phyloP scores from a whole-genome alignment of 75 land plant species.

The Chamaecyparis obtusa region DNA sequence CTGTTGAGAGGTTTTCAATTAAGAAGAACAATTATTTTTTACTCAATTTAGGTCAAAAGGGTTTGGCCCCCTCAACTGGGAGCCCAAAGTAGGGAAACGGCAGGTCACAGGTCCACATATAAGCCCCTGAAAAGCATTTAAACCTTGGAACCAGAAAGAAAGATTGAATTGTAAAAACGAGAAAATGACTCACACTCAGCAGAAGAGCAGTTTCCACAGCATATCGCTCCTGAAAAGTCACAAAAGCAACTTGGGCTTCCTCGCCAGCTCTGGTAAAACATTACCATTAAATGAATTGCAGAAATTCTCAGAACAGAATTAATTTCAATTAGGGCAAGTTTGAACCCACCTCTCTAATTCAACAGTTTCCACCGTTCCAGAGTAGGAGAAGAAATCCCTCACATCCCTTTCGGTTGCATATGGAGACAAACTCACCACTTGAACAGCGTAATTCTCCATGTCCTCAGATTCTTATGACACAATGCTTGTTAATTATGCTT shows the following conservation, averaged over 20 bases:
- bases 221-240: conserved; percentile 77
- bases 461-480: conserved; percentile 14
- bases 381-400: conserved; percentile 74
- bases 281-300: not conserved
- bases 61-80: not conserved
- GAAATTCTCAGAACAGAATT: not conserved
- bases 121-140: not conserved
- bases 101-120: not conserved
- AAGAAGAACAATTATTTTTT: too few relatives aligned
- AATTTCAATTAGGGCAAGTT: not conserved
- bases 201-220: conserved; percentile 83
- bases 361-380: conserved; percentile 68
- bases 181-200: conserved; percentile 62
- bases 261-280: conserved; percentile 62
- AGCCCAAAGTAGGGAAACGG: not conserved
- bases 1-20: too few relatives aligned
- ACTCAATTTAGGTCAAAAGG: not conserved
- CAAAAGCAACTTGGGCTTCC: conserved; percentile 68
- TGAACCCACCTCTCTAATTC: conserved; percentile 60
- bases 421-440: conserved; percentile 74
- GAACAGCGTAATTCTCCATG: conserved; percentile 37
- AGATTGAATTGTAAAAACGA: not conserved
- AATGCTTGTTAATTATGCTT: not conserved
- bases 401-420: conserved; percentile 68
- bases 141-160: not conserved